Base-by-base conservation (phyloP, 2,329 filamentous ascomycete genomes). In the Beauveria asiatica region DNA sequence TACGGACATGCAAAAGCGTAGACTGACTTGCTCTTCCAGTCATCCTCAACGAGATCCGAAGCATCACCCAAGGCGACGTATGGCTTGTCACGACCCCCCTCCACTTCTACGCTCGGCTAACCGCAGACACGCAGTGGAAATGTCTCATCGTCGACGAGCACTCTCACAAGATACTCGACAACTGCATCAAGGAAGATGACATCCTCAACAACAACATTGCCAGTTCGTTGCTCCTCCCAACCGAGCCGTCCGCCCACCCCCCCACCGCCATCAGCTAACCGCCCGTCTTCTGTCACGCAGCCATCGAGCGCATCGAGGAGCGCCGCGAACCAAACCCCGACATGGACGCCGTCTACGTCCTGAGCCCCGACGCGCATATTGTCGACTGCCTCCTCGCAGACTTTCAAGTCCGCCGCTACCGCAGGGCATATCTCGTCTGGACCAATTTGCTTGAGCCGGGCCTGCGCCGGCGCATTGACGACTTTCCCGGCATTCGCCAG, bases 151-250 rank as follows among this genome's bases (percentile, higher is more conserved):
- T 97, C 68, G 94, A 99, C 76, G 86, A 90, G 66, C 81, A 80
- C 60, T 92, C 90, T 72, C 87, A 87, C 72, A 92, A 88, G 74
- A 83, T 99, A 67, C 82, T 99, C 68, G 88, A 96, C 75, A 96
- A 93, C 79, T 89, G 90, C 51, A 84, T 93, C 72, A 93, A 91
- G 69, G 89, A 97, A 78, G 93, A 99, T 83, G 91, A 97, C 70
- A 95, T 99, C 66, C 87, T 99, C 76, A 95, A 96, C 72, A 86
- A 92, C 75, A 96, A 96, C 73, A 90, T 99, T 74, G 93, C 92
- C 66, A 96, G 92, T 96, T 82, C 72, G 87, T 72, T 52, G 37
- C 53, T 48, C 58, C 63, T 48, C 52, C 19, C 33, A 57, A 37
- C 41, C n/a, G 21, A 23, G 6, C 23, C 16, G 8, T 55, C 37